Evolutionary conservation across 148 eudicot genomes (phyloP).

Genomic region (Rhododendron henanense): DNA sequence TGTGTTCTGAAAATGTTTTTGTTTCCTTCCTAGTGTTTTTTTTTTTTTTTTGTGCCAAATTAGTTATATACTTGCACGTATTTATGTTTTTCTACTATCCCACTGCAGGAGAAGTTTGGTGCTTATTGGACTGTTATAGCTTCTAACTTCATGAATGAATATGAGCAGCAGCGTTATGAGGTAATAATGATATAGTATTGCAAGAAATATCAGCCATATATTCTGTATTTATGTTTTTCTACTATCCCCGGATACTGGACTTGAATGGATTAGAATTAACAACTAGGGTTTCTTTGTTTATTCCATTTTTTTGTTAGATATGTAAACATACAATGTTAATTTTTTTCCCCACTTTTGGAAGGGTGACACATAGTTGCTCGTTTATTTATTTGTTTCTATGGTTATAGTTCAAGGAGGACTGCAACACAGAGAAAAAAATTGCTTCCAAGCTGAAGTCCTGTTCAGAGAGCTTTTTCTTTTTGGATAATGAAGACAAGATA

Average conservation of each 20-base stretch:
- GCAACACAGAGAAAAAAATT: slow-evolving; percentile 91
- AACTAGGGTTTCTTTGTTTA: background rate
- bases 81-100: background rate
- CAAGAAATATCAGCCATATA: background rate
- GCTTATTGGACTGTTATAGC: slow-evolving; percentile 75
- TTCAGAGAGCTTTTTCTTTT: slow-evolving; percentile 50
- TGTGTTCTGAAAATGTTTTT: background rate
- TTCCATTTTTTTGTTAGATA: background rate
- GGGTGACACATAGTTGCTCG: background rate
- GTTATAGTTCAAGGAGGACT: slow-evolving; percentile 84
- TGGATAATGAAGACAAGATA: slow-evolving; percentile 60
- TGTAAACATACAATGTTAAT: background rate
- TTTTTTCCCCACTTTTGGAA: background rate
- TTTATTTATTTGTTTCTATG: slow-evolving; percentile 4
- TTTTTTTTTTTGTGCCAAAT: background rate
- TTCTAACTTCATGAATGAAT: slow-evolving; percentile 65
- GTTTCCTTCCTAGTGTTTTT: background rate
- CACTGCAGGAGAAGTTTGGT: slow-evolving; percentile 81
- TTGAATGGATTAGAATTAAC: background rate
- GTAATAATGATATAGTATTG: slow-evolving; percentile 25
- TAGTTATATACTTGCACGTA: background rate
- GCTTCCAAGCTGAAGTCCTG: slow-evolving; percentile 71
- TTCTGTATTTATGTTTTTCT: background rate
- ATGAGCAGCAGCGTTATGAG: slow-evolving; percentile 66
- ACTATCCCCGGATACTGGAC: background rate